phyloP scores from a whole-genome alignment of 352 stramenopile species.

The Phytophthora hibernalis region DNA sequence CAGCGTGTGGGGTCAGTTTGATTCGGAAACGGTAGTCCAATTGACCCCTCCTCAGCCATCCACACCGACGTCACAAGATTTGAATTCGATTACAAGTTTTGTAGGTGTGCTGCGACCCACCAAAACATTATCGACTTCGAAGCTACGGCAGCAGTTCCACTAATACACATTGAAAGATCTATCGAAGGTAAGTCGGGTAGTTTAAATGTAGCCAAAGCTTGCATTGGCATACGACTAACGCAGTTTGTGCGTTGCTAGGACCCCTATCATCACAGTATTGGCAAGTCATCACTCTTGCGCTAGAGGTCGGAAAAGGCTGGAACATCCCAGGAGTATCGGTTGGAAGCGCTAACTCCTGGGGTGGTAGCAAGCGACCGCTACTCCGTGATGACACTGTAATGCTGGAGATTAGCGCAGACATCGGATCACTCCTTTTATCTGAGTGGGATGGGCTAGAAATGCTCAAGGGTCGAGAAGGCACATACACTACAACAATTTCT shows the following conservation, averaged over 20 bases:
- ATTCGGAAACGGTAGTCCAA: not conserved
- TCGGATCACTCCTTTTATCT: constrained; percentile 17
- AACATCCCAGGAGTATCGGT: constrained; percentile 23
- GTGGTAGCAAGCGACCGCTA: constrained; percentile 4
- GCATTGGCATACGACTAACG: not conserved
- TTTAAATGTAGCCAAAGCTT: not conserved
- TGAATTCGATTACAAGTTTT: no score
- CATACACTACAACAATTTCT: not conserved
- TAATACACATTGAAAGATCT: constrained; percentile 23
- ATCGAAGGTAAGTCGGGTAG: constrained; percentile 29
- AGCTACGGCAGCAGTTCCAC: not conserved
- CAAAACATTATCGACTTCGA: not conserved
- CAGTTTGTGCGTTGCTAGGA: constrained; percentile 8
- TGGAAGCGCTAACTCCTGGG: not conserved
- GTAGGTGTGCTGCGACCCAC: no score
- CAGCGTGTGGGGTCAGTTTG: not conserved
- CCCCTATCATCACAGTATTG: constrained; percentile 31
- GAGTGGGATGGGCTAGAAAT: constrained; percentile 2
- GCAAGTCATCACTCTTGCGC: constrained; percentile 17
- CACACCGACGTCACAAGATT: no score
- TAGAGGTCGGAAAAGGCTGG: constrained; percentile 11
- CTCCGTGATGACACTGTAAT: constrained; percentile 1
- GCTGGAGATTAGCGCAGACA: constrained; percentile 14
- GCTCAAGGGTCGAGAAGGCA: not conserved
- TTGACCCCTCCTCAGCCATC: no score